phyloP scores from a whole-genome alignment of 2,329 filamentous ascomycete genomes.

The Drechmeria coniospora region DNA sequence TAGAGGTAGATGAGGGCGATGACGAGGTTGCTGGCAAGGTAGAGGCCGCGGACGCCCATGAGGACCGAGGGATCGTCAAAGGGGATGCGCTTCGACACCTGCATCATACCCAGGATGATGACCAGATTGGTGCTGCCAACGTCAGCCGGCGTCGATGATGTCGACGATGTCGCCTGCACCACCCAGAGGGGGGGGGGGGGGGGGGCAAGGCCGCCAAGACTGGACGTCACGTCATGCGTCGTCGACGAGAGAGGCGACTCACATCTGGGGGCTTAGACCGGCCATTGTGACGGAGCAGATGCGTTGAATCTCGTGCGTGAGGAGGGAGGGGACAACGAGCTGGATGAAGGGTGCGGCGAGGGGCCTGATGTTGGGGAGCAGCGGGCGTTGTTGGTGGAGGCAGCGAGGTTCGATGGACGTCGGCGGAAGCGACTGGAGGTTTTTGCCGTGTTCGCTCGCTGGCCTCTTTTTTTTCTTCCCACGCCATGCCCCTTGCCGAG shows the following conservation, averaged over 20 bases:
- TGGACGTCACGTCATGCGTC: not conserved
- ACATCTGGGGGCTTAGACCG: conserved; percentile 49
- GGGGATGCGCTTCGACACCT: conserved; percentile 87
- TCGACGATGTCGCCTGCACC: not conserved
- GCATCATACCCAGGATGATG: conserved; percentile 97
- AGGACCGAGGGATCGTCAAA: conserved; percentile 66
- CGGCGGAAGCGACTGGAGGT: not conserved
- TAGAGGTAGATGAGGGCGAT: conserved; percentile 78
- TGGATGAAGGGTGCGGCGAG: not conserved
- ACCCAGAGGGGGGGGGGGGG: not conserved
- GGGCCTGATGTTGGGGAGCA: not conserved
- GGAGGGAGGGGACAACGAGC: not conserved
- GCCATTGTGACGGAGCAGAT: conserved; percentile 33
- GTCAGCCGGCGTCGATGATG: not conserved
- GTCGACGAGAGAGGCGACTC: no score
- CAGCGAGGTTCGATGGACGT: no score
- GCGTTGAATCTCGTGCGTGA: conserved; percentile 1
- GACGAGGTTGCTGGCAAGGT: conserved; percentile 54
- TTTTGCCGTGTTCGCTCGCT: conserved; percentile 11
- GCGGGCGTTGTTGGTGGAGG: conserved; percentile 1
- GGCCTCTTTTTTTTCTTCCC: conserved; percentile 9
- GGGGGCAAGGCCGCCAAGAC: not conserved
- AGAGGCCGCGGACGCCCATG: conserved; percentile 38
- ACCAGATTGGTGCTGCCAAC: conserved; percentile 65
- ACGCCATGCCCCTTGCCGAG: not conserved